Base-by-base conservation (phyloP, 140 eudicot genomes). In the Stevia rebaudiana region DNA sequence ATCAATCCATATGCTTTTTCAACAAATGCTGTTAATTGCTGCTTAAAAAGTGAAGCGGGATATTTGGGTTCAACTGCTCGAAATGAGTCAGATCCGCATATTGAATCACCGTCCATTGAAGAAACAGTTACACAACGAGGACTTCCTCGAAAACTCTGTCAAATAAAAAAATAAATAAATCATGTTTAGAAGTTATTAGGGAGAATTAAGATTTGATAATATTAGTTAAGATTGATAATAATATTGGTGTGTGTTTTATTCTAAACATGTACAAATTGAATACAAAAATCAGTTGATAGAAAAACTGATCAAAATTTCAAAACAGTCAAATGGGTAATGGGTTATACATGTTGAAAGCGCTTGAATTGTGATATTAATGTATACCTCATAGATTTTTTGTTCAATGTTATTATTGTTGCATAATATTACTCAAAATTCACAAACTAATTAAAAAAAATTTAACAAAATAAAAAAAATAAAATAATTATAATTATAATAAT, bases 11-110 rank as follows among this genome's bases (percentile, higher is more conserved):
- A 88, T 61, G 82, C 83, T 82, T 94, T 94, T 76, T 88, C 97
- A 42, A 94, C 84, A 46, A 81, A 92, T 60, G 98, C 98, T 30
- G 90, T 88, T 49, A 92, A 61, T 76, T 92, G 95, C 81, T 92
- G 98, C 66, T 94, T 94, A 55, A 94, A 94, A 69, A 88, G 85
- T 76, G 84, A 72, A 53, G 99, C 94, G 5, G 99, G 97, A 76
- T 88, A 94, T 74, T 84, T 86, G 71, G 97, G 86, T 63, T 94
- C 99, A 67, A 86, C 70, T 65, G 66, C 85, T 35, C 81, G 78
- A 63, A 78, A 43, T 21, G 79, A 65, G 55, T 84, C 82, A 15
- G 21, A 65, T 74, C 84, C 79, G 63, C 92, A 67, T 33, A 80
- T 61, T 44, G 65, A 25, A 55, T 84, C 96, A 60, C 78, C 83